Conservation (phyloP, 306 rosid species). For the Sicyos baderoa region DNA sequence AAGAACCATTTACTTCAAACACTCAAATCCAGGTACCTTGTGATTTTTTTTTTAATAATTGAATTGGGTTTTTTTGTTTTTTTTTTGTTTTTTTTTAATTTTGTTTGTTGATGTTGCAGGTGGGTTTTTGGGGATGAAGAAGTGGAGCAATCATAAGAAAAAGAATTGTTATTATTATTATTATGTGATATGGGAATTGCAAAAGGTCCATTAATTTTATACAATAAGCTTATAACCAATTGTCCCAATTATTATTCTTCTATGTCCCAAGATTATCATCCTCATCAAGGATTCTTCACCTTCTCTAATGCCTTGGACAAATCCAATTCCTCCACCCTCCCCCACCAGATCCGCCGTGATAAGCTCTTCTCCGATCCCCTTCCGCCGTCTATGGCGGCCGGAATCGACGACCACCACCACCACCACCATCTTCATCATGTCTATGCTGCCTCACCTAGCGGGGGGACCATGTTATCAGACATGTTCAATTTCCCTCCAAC, state of each 20-base stretch:
- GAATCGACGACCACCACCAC: neutral
- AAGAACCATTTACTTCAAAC: constrained; percentile 4
- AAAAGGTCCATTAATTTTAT: constrained; percentile 28
- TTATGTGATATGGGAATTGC: constrained; percentile 52
- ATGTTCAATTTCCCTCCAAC: constrained; percentile 14
- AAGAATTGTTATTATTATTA: neutral
- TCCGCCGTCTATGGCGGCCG: neutral
- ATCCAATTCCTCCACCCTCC: constrained; percentile 5
- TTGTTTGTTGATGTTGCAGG: neutral
- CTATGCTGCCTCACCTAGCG: neutral
- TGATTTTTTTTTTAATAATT: neutral
- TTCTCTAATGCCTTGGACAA: constrained; percentile 82
- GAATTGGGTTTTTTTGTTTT: neutral
- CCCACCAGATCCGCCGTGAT: constrained; percentile 12
- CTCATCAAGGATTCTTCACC: constrained; percentile 51
- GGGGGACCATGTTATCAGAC: constrained; percentile 17
- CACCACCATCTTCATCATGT: constrained; percentile 13
- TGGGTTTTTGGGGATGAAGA: constrained; percentile 15
- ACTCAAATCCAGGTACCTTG: neutral
- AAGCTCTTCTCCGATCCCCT: neutral
- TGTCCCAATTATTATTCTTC: constrained; percentile 36
- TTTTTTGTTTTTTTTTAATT: neutral
- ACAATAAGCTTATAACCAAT: constrained; percentile 12
- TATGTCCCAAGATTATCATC: constrained; percentile 92
- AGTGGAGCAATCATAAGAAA: constrained; percentile 11